phyloP scores from a whole-genome alignment of 192 early-diverging fungal species.

The Phlyctochytrium planicorne region DNA sequence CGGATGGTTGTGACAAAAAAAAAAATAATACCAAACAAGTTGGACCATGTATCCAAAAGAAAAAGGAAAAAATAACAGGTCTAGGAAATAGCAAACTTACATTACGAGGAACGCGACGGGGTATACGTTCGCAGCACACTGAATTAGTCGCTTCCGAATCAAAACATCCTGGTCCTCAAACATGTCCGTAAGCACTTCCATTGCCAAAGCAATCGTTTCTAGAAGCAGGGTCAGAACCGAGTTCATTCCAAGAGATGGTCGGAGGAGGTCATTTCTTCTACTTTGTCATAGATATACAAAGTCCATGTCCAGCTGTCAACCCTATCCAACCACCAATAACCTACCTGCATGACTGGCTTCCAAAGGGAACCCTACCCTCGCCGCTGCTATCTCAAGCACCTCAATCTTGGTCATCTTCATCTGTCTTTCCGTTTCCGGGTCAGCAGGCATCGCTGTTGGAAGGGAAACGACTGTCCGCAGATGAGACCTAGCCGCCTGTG shows the following conservation, averaged over 20 bases:
- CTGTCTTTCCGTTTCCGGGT: background rate
- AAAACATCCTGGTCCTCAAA: slow-evolving; percentile 2
- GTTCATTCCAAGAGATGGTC: background rate
- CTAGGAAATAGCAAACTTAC: too few species aligned
- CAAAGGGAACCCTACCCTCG: background rate
- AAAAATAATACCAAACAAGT: too few species aligned
- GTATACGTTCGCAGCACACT: slow-evolving; percentile 23
- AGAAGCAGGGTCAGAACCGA: background rate
- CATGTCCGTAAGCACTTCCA: background rate
- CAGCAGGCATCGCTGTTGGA: background rate
- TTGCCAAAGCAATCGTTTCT: background rate
- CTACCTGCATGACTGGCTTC: background rate
- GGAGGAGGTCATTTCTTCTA: background rate
- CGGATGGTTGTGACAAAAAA: too few species aligned
- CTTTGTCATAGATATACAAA: background rate
- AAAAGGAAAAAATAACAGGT: too few species aligned
- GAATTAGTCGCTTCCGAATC: slow-evolving; percentile 24
- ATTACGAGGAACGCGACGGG: slow-evolving; percentile 31
- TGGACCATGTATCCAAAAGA: too few species aligned
- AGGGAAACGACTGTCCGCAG: background rate
- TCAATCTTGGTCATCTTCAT: background rate
- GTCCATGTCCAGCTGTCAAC: background rate
- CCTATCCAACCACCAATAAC: background rate
- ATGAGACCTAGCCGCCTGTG: background rate
- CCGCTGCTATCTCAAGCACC: background rate